Base-by-base conservation (phyloP, 495 filamentous ascomycete genomes). In the Hyaloscypha variabilis region DNA sequence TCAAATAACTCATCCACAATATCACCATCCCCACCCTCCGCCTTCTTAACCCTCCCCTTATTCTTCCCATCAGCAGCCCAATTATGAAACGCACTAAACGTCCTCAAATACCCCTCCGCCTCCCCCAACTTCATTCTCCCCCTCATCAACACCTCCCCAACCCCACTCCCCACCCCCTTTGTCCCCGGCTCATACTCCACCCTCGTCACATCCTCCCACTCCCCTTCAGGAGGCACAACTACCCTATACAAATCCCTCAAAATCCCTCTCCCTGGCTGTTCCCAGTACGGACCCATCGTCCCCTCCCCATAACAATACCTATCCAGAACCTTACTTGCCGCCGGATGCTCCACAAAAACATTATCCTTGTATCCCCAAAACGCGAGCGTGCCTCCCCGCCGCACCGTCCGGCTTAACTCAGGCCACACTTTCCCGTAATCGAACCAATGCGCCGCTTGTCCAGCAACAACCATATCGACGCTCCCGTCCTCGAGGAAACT, bases 381-480 rank as follows among this genome's bases (percentile, higher is more conserved):
- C 1, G 85, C 84, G 17, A 90, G 56, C 6, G 84, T 85, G 23
- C 86, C 87, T 24, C 81, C 82, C 2, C 68, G 72, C 51, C 82
- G 77, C 6, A 89, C 66, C 1, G 87, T 77, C 8, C 83, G 75
- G 13, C 74, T 74, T 60, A 90, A 75, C 61, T 86, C 85, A 6
- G 77, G 77, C 81, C 84, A 89, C 10, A 82, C 76, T 24, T 73
- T 73, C 11, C 58, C 39, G 66, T 82, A 82, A 64, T 87, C 78
- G 70, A 90, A 89, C 87, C 86, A 90, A 70, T 90, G 87, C 67
- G 84, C 87, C 19, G 86, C 84, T 67, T 90, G 85, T 4, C 80
- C 87, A 6, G 87, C 79, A 11, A 87, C 81, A 6, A 82, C 81
- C 71, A 85, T 77, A 67, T 90, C 88, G 10, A 86, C 73, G 5